Evolutionary conservation across 73 alveolate species (phyloP).

Genomic region (Symbiodinium pilosum): DNA sequence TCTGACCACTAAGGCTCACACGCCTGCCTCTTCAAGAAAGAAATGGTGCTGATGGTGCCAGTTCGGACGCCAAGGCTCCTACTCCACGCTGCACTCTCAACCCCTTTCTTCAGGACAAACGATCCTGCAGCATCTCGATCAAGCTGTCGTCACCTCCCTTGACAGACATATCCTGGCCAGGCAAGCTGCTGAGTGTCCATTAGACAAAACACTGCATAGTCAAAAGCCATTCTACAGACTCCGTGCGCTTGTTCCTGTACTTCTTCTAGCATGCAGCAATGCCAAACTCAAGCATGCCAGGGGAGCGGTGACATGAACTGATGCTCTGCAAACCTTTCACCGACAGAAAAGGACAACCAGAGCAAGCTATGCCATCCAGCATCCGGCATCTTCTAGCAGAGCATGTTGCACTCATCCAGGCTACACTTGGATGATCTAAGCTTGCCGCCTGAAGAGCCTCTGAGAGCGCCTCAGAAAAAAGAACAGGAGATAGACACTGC

Average conservation of each 20-base stretch:
- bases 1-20: background rate
- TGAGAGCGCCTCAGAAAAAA: slow-evolving; percentile 30
- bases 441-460: slow-evolving; percentile 66
- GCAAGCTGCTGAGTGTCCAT: background rate
- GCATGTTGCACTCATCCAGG: no score
- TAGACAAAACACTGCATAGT: background rate
- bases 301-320: slow-evolving; percentile 56
- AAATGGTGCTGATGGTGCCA: slow-evolving; percentile 1
- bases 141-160: slow-evolving; percentile 55
- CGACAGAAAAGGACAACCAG: no score
- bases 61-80: slow-evolving; percentile 12
- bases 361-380: no score
- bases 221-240: background rate
- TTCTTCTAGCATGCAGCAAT: no score
- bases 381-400: no score
- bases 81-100: background rate
- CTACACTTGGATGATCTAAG: background rate
- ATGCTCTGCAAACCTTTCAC: slow-evolving; percentile 53
- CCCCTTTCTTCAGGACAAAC: background rate
- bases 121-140: slow-evolving; percentile 73
- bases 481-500: background rate
- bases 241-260: no score
- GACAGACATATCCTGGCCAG: slow-evolving; percentile 74
- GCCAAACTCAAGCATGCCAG: background rate
- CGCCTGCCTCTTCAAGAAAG: background rate